Evolutionary conservation across 176 grass and related monocot genomes (phyloP), one percentile per base, ranked within the genome.

Genomic region (Alloteropsis semialata): DNA sequence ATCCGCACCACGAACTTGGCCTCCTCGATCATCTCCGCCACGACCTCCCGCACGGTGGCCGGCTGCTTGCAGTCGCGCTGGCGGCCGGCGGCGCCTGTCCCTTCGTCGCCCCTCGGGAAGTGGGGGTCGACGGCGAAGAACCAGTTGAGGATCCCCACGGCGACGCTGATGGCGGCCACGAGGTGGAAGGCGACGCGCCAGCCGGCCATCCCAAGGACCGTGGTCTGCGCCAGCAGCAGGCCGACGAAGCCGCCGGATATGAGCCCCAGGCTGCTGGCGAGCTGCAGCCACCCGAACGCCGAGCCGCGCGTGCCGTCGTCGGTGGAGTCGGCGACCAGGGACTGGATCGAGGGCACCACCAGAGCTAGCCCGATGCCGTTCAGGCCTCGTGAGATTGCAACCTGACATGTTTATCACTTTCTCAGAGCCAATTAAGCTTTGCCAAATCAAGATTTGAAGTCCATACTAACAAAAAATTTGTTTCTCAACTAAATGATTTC

Each of bases 101-200:
- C n/a, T n/a, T n/a, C n/a, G n/a, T 54, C 60, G 50, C 49, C 36
- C 1, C 21, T 13, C 21, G 78, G 32, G 66, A 84, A 94, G 14
- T 91, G 75, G 3, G 92, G 92, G 75, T 94, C 92, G 18, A 74
- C 82, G 17, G 92, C 74, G 61, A 82, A 82, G 53, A 80, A 45
- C 87, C 88, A 84, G 34, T 88, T 84, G 10, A 98, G 74, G 4
- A 60, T 15, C 19, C 92, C 96, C 4, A 98, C 89, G 1, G 84
- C 39, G 19, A 84, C 81, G 55, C 96, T 95, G 41, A 98, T 84
- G 37, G 60, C 30, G 0, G 90, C 87, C 9, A 98, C 88, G 10
- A 98, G 78, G 69, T 93, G 91, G 86, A 98, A 98, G 7, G 96
- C 92, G 19, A 95, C 65, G 84, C 92, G 78, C 96, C 96, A 95